These are phyloP conservation scores for Begonia masoniana DNA, from an alignment of 306 rosid genomes.

Conservation along the genomic window DNA sequence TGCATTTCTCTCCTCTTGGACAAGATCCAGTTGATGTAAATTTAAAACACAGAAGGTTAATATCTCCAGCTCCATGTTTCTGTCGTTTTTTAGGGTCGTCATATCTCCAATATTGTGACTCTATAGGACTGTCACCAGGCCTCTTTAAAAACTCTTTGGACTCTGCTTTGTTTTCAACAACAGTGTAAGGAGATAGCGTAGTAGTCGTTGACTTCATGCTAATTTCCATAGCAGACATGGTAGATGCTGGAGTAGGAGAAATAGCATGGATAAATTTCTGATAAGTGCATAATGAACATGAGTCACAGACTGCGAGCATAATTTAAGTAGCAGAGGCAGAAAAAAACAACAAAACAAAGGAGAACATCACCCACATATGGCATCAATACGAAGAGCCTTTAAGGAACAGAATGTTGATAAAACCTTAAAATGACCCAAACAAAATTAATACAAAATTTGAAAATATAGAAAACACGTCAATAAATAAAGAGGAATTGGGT, in stretches of 20 bases:
- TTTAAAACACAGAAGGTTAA: constrained; percentile 70
- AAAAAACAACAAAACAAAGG: constrained; percentile 7
- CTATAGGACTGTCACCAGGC: constrained; percentile 36
- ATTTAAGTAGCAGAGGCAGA: too few species aligned
- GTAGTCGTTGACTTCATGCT: constrained; percentile 52
- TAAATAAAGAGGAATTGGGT: too few species aligned
- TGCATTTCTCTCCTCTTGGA: constrained; percentile 71
- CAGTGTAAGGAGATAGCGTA: constrained; percentile 62
- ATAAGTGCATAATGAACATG: constrained; percentile 14
- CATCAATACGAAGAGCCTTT: too few species aligned
- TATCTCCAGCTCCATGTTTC: constrained; percentile 48
- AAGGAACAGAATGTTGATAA: too few species aligned
- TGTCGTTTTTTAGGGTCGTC: constrained; percentile 80
- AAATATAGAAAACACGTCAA: too few species aligned
- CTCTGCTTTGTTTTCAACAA: constrained; percentile 19
- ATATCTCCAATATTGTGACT: constrained; percentile 92
- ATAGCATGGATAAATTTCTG: constrained; percentile 97
- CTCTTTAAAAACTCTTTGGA: constrained; percentile 47
- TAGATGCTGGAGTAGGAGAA: constrained; percentile 85
- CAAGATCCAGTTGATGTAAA: constrained; percentile 80
- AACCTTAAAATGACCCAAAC: too few species aligned
- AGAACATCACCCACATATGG: too few species aligned
- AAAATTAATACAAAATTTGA: too few species aligned
- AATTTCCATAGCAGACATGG: constrained; percentile 73
- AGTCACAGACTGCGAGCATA: constrained; percentile 6